Evolutionary conservation across 257 asterid species (phyloP).

Genomic region (Misopates orontium): DNA sequence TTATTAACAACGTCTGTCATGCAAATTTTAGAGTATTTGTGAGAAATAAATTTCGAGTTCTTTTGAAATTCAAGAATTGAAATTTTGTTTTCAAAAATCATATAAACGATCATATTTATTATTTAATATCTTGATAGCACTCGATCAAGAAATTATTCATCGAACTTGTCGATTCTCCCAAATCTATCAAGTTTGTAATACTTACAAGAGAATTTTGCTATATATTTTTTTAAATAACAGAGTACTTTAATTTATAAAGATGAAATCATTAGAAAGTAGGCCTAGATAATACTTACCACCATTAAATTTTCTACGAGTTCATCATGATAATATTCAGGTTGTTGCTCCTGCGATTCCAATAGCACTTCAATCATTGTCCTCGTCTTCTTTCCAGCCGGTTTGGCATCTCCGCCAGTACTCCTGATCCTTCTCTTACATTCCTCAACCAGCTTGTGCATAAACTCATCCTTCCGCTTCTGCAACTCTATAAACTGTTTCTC

Average conservation of each 20-base stretch:
- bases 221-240: no score
- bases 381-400: slow-evolving; percentile 7
- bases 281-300: slow-evolving; percentile 34
- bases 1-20: slow-evolving; percentile 23
- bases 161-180: no score
- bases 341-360: slow-evolving; percentile 37
- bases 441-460: slow-evolving; percentile 47
- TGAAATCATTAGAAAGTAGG: no score
- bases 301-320: slow-evolving; percentile 30
- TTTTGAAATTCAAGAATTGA: no score
- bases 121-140: no score
- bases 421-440: slow-evolving; percentile 25
- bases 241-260: no score
- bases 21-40: neutral
- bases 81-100: no score
- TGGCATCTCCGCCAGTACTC: neutral
- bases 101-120: no score
- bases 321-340: slow-evolving; percentile 42
- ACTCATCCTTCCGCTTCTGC: slow-evolving; percentile 37
- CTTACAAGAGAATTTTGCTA: no score
- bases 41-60: no score
- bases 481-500: slow-evolving; percentile 33
- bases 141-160: no score
- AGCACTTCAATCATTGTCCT: slow-evolving; percentile 46
- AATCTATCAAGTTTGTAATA: no score